Evolutionary conservation across 306 rosid species (phyloP), one percentile per base, ranked within the genome.

Genomic region (Cyamopsis tetragonoloba): DNA sequence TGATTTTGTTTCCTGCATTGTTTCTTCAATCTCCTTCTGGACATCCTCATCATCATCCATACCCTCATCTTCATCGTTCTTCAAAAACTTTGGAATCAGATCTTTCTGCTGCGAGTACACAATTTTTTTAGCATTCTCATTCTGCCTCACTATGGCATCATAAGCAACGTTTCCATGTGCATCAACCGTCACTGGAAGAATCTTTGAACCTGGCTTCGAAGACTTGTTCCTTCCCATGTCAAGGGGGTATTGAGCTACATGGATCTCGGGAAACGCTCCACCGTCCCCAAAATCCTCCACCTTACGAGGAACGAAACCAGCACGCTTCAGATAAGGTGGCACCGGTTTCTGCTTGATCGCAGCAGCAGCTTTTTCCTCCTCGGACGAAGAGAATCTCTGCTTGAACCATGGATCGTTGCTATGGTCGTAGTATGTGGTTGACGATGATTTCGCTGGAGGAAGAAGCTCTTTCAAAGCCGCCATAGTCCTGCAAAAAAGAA

Each of bases 211-310:
- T 0, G 87, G 88, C 79, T 92, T 87, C 0, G 80, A 62, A 0
- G 82, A 69, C 64, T 70, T 87, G 39, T 86, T 71, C 68, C 96
- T 74, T 15, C 96, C 98, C 93, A 92, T 84, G 64, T 86, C 96
- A 5, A 86, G 93, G 0, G 96, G 98, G 73, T 92, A 92, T 74
- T 89, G 96, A 7, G 96, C 98, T 0, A 92, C 66, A 42, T 89
- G 98, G 53, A 92, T 84, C 88, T 92, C 96, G 0, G 93, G 98
- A 35, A 92, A 89, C 0, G 96, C 89, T 17, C 98, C 98, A 1
- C 98, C 96, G 66, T 87, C 93, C 2, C 98, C 93, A 19, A 87
- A 92, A 62, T 92, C 96, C 70, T 92, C 95, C 0, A 83, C 76
- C 68, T 75, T 92, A 15, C 95, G 74, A 3, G 98, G 98, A 54